Evolutionary conservation across 108 stramenopile genomes (phyloP), one percentile per base, ranked within the genome.

Genomic region (Bacterosira constricta): DNA sequence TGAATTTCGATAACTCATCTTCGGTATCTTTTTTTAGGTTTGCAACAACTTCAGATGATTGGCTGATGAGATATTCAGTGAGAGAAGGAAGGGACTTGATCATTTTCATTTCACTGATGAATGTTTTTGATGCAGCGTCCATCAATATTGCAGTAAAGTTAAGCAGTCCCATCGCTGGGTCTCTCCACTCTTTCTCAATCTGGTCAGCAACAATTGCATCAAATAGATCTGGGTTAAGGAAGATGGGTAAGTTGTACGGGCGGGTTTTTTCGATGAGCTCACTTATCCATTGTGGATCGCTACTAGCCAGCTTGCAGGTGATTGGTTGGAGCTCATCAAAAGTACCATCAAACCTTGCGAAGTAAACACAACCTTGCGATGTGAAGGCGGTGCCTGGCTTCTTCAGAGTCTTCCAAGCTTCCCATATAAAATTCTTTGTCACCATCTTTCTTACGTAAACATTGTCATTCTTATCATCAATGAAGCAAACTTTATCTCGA

Each of bases 231-330:
- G 83, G 84, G 64, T 87, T 90, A 30, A 87, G 50, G 53, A 90
- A 90, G 39, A 86, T 85, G 0, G 89, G 75, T 52, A 90, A 71
- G 32, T 90, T 84, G 57, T 90, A 86, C 4, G 88, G 86, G 13
- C 85, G 78, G 45, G 74, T 84, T 15, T 73, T 18, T 31, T 66
- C 52, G 56, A 90, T 86, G 64, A 86, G 79, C 46, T 74, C 58
- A n/a, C 63, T 46, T 18, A 90, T 58, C 88, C 88, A 90, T 10
- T 80, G 69, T 11, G 88, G 86, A 59, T 90, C 85, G 6, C 84
- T 77, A 8, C 71, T 79, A 6, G 85, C 69, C 4, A 42, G 30
- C 29, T 54, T 25, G 35, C 71, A 55, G 20, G 69, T 37, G 10
- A 80, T 47, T 9, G 84, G 77, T 13, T 73, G 53, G 36, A 90